Evolutionary conservation across 345 rosid genomes (phyloP), one percentile per base, ranked within the genome.

Genomic region (Hibiscus tridactylites): DNA sequence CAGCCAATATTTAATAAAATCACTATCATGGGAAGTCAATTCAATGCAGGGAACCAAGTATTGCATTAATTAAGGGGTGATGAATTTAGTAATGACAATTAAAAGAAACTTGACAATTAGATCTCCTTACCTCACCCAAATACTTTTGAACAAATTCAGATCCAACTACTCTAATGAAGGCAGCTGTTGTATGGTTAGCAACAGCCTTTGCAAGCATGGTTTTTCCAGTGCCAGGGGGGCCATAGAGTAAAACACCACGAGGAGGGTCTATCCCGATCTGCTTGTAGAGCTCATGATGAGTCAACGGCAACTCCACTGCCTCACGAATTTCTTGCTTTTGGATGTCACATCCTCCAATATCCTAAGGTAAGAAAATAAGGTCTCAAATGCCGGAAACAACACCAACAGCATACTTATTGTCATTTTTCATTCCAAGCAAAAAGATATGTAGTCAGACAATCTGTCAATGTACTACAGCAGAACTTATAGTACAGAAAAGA

Each of bases 271-370:
- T 94, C 31, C 98, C 98, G 76, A 94, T 94, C 76, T 94, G 97
- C 49, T 91, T 94, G 88, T 94, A 94, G 37, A 94, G 79, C 68
- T 94, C 98, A 39, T 94, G 96, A 67, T 94, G 98, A 61, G 98
- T 94, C 21, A 94, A 84, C 6, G 98, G 98, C 70, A 94, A 81
- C 83, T 94, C 98, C 68, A 94, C 98, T 4, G 98, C 98, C 83
- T 94, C 98, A n/a, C 98, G 95, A 78, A 94, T 94, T 78, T 95
- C 99, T 85, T 95, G 99, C 75, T 95, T 95, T 81, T 95, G 99
- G n/a, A 60, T 60, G 17, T 95, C 99, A 17, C 99, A 95, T 68
- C 99, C 99, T 80, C 99, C 99, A 81, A 95, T 95, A 79, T 95
- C 99, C 99, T 95, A 58, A 65, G 28, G 71, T 1, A 67, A 52